Conservation (phyloP, 305 asterid species). For the Petunia hybrid region DNA sequence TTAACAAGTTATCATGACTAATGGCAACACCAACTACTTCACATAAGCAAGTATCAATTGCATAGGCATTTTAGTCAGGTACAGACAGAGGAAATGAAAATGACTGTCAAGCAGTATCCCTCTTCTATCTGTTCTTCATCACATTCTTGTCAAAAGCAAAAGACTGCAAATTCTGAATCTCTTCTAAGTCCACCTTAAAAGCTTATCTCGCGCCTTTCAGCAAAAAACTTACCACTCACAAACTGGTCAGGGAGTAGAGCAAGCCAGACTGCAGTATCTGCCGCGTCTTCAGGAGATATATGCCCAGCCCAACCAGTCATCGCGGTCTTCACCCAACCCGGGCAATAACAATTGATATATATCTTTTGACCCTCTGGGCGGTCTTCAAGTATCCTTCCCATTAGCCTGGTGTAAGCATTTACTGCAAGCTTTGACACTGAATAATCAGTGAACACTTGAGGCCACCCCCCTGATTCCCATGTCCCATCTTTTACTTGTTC, state of each 20-base stretch:
- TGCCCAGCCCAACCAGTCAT: slow-evolving; percentile 95
- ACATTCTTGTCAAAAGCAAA: too few relatives aligned
- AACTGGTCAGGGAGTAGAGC: slow-evolving; percentile 68
- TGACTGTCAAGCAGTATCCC: too few relatives aligned
- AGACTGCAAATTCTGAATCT: not conserved
- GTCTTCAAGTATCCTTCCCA: slow-evolving; percentile 53
- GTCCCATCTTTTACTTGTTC: slow-evolving; percentile 78
- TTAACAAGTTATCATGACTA: not conserved
- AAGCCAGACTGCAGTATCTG: slow-evolving; percentile 94
- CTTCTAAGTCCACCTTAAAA: slow-evolving; percentile 43
- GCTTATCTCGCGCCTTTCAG: slow-evolving; percentile 83
- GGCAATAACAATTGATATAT: slow-evolving; percentile 76
- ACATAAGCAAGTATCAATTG: not conserved
- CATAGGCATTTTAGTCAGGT: not conserved
- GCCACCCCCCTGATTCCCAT: slow-evolving; percentile 85
- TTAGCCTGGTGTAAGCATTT: slow-evolving; percentile 69
- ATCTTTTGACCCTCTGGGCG: slow-evolving; percentile 71
- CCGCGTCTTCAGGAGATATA: slow-evolving; percentile 79
- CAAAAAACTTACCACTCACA: slow-evolving; percentile 73
- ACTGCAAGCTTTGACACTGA: slow-evolving; percentile 80
- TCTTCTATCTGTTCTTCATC: too few relatives aligned
- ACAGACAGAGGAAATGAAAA: too few relatives aligned
- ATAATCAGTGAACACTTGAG: slow-evolving; percentile 79
- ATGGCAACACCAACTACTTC: not conserved
- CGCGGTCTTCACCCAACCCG: slow-evolving; percentile 92